These are phyloP conservation scores for Kokia cookei DNA, from an alignment of 441 rosid genomes.

Conservation along the genomic window DNA sequence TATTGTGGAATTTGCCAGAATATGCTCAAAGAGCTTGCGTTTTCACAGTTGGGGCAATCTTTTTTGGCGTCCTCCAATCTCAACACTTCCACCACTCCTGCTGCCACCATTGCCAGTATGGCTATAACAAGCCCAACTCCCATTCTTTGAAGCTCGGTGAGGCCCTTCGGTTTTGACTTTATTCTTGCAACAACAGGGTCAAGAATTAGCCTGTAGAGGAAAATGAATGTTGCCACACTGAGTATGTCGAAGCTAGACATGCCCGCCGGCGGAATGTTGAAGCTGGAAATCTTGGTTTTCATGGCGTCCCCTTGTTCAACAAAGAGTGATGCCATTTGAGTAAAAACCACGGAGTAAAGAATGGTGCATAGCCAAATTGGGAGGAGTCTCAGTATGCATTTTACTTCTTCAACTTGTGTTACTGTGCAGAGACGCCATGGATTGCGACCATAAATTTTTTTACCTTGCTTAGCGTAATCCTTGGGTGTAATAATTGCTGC, in stretches of 20 bases:
- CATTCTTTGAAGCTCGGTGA: constrained; percentile 65
- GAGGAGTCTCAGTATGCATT: constrained; percentile 55
- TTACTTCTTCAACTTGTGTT: constrained; percentile 74
- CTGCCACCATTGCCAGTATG: constrained; percentile 50
- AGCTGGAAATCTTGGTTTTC: constrained; percentile 39
- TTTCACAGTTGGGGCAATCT: constrained; percentile 22
- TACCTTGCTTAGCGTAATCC: constrained; percentile 26
- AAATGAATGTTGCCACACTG: constrained; percentile 55
- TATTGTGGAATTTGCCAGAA: constrained; percentile 77
- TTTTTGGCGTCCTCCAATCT: constrained; percentile 34
- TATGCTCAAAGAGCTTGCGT: constrained; percentile 53
- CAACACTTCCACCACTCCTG: constrained; percentile 52
- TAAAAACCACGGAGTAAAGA: constrained; percentile 67
- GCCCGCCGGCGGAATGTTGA: constrained; percentile 59
- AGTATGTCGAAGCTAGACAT: constrained; percentile 71
- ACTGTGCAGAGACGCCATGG: constrained; percentile 59
- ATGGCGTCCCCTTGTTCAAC: constrained; percentile 72
- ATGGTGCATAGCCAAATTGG: constrained; percentile 84
- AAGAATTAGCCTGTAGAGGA: constrained; percentile 47
- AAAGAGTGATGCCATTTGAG: constrained; percentile 74
- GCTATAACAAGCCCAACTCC: constrained; percentile 61
- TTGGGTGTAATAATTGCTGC: constrained; percentile 50
- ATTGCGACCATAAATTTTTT: not conserved
- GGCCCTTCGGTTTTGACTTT: constrained; percentile 34
- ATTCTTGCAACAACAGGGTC: constrained; percentile 41